A percentile compares a stretch with the other conserved stretches of the same genome.
Evolutionary conservation across 331 rosid genomes (phyloP).

Genomic region (Quercus lobata): DNA sequence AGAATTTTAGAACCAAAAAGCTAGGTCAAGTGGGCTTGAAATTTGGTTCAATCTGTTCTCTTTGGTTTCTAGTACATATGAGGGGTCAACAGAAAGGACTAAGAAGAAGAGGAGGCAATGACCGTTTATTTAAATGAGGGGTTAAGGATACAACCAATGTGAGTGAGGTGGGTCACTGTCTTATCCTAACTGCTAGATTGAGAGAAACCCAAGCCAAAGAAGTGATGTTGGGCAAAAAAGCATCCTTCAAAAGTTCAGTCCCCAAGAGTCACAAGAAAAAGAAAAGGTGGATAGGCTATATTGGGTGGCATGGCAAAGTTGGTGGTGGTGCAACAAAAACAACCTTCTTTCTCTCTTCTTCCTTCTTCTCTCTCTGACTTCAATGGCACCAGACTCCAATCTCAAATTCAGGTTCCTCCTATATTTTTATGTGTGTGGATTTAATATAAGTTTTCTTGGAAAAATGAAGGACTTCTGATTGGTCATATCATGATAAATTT

Average conservation of each 20-base stretch:
- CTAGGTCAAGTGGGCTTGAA: neutral
- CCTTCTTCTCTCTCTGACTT: conserved; percentile 89
- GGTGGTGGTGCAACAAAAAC: conserved; percentile 57
- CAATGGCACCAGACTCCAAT: conserved; percentile 65
- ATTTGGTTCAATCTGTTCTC: neutral
- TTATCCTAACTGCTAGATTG: conserved; percentile 49
- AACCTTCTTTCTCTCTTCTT: conserved; percentile 63
- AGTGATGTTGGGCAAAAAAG: conserved; percentile 8
- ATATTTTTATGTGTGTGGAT: neutral
- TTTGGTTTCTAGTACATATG: neutral
- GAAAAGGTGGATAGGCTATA: conserved; percentile 1
- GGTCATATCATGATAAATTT: neutral
- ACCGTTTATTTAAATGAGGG: neutral
- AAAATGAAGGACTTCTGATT: neutral
- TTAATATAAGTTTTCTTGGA: neutral
- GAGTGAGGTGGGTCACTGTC: conserved; percentile 50
- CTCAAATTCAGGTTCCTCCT: conserved; percentile 68
- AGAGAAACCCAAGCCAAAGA: conserved; percentile 27
- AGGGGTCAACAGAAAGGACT: neutral
- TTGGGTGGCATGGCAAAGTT: conserved; percentile 61
- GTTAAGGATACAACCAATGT: conserved; percentile 21
- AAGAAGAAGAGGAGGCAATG: neutral
- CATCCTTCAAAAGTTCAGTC: conserved; percentile 21
- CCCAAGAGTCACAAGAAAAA: conserved; percentile 13
- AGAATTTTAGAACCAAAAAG: neutral